Conservation (phyloP, 192 early-diverging fungal species). For the Coemansia sp. region DNA sequence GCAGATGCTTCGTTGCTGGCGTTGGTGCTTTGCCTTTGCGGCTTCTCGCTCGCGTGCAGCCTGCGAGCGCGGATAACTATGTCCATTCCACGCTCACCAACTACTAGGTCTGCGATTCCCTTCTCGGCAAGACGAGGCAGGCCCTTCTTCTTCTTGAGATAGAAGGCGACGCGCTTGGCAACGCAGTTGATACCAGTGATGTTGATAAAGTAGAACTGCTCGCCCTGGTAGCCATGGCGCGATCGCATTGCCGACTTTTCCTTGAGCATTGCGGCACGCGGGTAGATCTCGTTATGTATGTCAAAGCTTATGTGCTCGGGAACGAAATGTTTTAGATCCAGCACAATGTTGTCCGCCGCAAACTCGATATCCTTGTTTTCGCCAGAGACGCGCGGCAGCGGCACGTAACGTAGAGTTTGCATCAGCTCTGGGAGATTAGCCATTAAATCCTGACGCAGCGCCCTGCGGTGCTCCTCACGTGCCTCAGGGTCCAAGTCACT, state of each 20-base stretch:
- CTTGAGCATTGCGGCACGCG: conserved; percentile 40
- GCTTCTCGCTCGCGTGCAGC: conserved; percentile 50
- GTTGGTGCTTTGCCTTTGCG: conserved; percentile 12
- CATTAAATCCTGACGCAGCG: conserved; percentile 41
- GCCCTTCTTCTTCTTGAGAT: conserved; percentile 54
- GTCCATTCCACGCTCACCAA: conserved; percentile 51
- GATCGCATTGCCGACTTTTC: conserved; percentile 33
- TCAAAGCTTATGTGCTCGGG: conserved; percentile 53
- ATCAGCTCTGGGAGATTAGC: conserved; percentile 36
- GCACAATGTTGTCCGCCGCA: conserved; percentile 54
- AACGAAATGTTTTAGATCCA: conserved; percentile 54
- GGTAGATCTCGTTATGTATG: conserved; percentile 46
- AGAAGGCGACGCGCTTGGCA: conserved; percentile 51
- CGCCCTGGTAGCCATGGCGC: conserved; percentile 31
- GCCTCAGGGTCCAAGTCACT: conserved; percentile 25
- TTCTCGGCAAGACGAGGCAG: conserved; percentile 51
- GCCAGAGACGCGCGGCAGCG: conserved; percentile 50
- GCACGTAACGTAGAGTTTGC: conserved; percentile 46
- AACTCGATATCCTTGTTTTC: conserved; percentile 53
- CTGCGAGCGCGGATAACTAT: conserved; percentile 33
- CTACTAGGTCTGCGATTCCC: conserved; percentile 44
- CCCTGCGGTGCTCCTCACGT: conserved; percentile 35
- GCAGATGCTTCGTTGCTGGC: background rate
- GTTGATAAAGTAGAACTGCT: conserved; percentile 51
- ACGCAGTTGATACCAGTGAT: conserved; percentile 48